These are phyloP conservation scores for Pichia ethanolica DNA, from an alignment of 805 yeast genomes.

Conservation along the genomic window DNA sequence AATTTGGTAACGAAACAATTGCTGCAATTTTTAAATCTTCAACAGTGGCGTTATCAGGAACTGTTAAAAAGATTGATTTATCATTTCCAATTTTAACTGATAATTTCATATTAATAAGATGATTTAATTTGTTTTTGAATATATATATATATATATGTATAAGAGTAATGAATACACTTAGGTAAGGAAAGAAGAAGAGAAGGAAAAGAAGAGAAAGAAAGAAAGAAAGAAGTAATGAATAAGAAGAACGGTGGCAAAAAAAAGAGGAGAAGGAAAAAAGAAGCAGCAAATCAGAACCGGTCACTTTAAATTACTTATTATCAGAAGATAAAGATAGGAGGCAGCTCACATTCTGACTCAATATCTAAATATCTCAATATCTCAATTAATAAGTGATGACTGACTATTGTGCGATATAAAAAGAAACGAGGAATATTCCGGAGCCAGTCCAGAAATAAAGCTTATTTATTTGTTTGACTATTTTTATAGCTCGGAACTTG, in stretches of 20 bases:
- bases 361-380: too few species aligned
- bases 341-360: too few species aligned
- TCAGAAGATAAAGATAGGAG: background rate
- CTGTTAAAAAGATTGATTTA: slow-evolving; percentile 31
- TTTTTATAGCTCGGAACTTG: too few species aligned
- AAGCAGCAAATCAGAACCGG: too few species aligned
- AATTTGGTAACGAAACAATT: slow-evolving; percentile 29
- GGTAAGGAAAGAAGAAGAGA: too few species aligned
- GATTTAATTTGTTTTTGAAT: background rate
- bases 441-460: too few species aligned
- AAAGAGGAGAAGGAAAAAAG: too few species aligned
- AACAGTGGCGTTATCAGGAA: slow-evolving; percentile 46
- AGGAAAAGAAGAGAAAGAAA: background rate
- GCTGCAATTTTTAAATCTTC: slow-evolving; percentile 43
- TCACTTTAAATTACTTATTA: background rate
- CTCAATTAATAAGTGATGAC: too few species aligned
- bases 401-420: too few species aligned
- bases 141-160: background rate
- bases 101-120: slow-evolving; percentile 34
- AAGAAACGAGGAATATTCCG: too few species aligned
- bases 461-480: too few species aligned
- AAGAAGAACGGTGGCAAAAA: background rate
- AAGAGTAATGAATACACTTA: too few species aligned
- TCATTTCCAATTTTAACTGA: slow-evolving; percentile 33
- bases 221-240: background rate